Evolutionary conservation across 2,329 filamentous ascomycete genomes (phyloP), one percentile per base, ranked within the genome.

Genomic region (Trichophyton mentagrophytes): DNA sequence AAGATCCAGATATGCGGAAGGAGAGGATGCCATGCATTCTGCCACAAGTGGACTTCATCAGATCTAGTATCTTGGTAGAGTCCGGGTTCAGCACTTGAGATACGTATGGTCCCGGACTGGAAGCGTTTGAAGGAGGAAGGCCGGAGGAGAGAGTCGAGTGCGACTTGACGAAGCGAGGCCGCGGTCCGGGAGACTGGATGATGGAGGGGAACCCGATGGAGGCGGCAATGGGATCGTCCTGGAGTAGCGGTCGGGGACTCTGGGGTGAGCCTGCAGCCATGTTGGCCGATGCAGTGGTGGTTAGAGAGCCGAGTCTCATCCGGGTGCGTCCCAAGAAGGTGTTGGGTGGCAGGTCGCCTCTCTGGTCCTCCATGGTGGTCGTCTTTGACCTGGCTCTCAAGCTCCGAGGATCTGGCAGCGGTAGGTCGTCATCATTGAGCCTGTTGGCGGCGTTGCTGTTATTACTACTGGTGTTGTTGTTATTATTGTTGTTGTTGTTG

Each of bases 11-110:
- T 9, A 71, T 74, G 57, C 77, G 72, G 66, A 79, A 79, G 44
- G 76, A 79, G n/a, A 79, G 72, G 57, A 79, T 78, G 27, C 77
- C 77, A 66, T 79, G 77, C 77, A 79, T 79, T 61, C 77, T 71
- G 57, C 77, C 77, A 67, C 77, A 78, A 2, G 77, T 79, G 22
- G 77, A 78, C 64, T 79, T 79, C 77, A 79, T 79, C 57, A 79
- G 68, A 63, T 79, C 74, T 55, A 79, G 66, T 38, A 79, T 78
- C 64, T 77, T 79, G 30, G 74, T 72, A 7, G 76, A 72, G 67
- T 79, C 77, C 33, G 74, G 71, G 64, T 74, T 75, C 1, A 75
- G 71, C 25, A 77, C 64, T 11, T 72, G 71, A 0, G 74, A 72
- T 8, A 74, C 65, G 47, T 72, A 70, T 6, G 69, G 62, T 7